These are phyloP conservation scores for Saccharomycopsis fermentans DNA, from an alignment of 805 yeast species.

Conservation along the genomic window DNA sequence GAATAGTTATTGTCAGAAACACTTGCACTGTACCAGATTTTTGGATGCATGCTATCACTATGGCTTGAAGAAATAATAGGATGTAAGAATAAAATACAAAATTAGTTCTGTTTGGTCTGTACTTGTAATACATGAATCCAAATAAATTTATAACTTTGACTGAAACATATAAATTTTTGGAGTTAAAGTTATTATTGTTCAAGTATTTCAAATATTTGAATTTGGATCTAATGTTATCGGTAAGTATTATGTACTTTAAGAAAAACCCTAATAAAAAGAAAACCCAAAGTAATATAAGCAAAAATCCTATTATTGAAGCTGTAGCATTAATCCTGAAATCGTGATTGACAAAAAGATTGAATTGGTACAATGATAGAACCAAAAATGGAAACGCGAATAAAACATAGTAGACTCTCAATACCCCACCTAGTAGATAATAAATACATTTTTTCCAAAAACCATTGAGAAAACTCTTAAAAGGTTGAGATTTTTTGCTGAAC, in stretches of 20 bases:
- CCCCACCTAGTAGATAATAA: slow-evolving; percentile 27
- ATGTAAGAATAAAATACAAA: slow-evolving; percentile 31
- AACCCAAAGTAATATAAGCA: slow-evolving; percentile 28
- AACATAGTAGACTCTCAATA: slow-evolving; percentile 26
- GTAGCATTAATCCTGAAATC: neutral
- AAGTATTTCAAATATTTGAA: slow-evolving; percentile 8
- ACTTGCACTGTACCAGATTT: slow-evolving; percentile 37
- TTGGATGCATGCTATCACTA: slow-evolving; percentile 37
- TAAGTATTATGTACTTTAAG: slow-evolving; percentile 23
- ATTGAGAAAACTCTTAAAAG: slow-evolving; percentile 1
- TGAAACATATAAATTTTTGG: slow-evolving; percentile 35
- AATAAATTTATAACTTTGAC: slow-evolving; percentile 36
- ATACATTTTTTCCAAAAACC: slow-evolving; percentile 21
- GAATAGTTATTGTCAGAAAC: slow-evolving; percentile 28
- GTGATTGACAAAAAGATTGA: slow-evolving; percentile 3
- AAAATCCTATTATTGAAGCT: slow-evolving; percentile 23
- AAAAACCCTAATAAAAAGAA: slow-evolving; percentile 28
- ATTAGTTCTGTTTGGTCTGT: slow-evolving; percentile 32
- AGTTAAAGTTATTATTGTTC: neutral
- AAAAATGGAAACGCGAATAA: slow-evolving; percentile 36
- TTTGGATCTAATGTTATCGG: neutral
- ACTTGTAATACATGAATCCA: slow-evolving; percentile 35
- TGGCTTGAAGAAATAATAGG: slow-evolving; percentile 28
- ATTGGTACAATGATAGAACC: slow-evolving; percentile 27
- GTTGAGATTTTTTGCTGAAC: neutral